phyloP scores from a whole-genome alignment of 2,329 filamentous ascomycete species.

The Stagonosporopsis rhizophila region DNA sequence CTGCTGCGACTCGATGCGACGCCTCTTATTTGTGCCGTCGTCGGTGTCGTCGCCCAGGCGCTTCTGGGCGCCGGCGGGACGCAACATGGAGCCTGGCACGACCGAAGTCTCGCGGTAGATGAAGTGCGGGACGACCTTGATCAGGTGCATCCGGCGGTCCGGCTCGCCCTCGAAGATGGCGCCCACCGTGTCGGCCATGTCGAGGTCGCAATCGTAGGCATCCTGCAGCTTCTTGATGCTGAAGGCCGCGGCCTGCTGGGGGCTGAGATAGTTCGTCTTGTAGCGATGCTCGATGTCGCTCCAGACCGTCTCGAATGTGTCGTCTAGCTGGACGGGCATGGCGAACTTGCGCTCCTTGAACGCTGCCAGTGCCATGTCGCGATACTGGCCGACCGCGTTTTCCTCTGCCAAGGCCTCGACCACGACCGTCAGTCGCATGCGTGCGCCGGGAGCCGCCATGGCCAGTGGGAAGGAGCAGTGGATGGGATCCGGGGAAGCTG shows the following conservation, averaged over 20 bases:
- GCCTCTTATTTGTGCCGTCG: constrained; percentile 31
- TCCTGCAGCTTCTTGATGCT: constrained; percentile 48
- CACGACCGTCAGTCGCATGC: constrained; percentile 42
- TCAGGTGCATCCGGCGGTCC: constrained; percentile 33
- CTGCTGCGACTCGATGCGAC: constrained; percentile 29
- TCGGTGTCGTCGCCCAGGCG: constrained; percentile 21
- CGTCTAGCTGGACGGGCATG: constrained; percentile 36
- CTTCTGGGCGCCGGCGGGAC: constrained; percentile 34
- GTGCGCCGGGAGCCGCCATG: constrained; percentile 21
- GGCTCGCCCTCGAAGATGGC: constrained; percentile 43
- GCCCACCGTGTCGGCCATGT: constrained; percentile 45
- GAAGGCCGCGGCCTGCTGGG: constrained; percentile 29
- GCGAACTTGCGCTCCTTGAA: constrained; percentile 48
- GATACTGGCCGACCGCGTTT: constrained; percentile 30
- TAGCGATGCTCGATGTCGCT: constrained; percentile 41
- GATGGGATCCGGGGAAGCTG: not conserved
- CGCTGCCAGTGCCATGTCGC: constrained; percentile 24
- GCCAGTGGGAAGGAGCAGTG: not conserved
- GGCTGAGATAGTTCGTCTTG: constrained; percentile 42
- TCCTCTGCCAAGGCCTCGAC: constrained; percentile 36
- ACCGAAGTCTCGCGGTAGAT: constrained; percentile 43
- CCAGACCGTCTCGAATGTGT: constrained; percentile 44
- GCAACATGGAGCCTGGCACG: constrained; percentile 40
- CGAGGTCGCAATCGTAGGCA: constrained; percentile 46
- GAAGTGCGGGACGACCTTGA: constrained; percentile 42